phyloP scores from a whole-genome alignment of 228 moss, liverwort and hornwort species.

The Sphagnum fallax region DNA sequence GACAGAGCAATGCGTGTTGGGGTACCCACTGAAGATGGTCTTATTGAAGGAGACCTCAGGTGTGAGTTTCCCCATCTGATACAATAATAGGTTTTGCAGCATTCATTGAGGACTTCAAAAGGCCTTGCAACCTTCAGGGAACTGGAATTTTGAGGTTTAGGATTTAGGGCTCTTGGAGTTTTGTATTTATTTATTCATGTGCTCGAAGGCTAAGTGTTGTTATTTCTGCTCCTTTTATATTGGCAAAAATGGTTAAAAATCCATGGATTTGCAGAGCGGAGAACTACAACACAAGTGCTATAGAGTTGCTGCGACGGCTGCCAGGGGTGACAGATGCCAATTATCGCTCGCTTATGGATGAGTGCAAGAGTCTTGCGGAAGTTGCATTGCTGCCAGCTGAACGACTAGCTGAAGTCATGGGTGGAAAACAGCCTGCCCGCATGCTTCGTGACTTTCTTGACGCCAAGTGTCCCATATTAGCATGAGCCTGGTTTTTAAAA shows the following conservation, averaged over 20 bases:
- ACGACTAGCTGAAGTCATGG: conserved; percentile 77
- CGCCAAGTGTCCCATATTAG: conserved; percentile 80
- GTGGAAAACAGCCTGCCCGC: conserved; percentile 82
- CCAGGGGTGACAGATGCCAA: conserved; percentile 99
- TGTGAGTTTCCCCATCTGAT: conserved; percentile 6
- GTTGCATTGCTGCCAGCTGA: conserved; percentile 76
- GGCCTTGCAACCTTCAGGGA: no score
- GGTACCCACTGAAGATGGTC: conserved; percentile 97
- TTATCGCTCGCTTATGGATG: conserved; percentile 85
- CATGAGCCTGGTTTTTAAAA: neutral
- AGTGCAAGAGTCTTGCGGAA: conserved; percentile 84
- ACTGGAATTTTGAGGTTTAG: no score
- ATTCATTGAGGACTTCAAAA: neutral
- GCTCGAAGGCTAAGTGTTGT: no score
- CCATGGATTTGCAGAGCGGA: conserved; percentile 61
- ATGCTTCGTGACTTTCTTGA: conserved; percentile 95
- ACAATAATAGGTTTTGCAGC: neutral
- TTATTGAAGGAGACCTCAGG: conserved; percentile 93
- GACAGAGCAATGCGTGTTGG: conserved; percentile 90
- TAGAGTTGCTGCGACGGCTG: conserved; percentile 81
- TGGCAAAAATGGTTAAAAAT: no score
- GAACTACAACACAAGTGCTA: conserved; percentile 83
- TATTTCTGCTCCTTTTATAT: no score
- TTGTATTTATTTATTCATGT: no score
- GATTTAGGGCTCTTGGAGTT: no score